Base-by-base conservation (phyloP, 495 filamentous ascomycete species). In the Penicillium bovifimosum region DNA sequence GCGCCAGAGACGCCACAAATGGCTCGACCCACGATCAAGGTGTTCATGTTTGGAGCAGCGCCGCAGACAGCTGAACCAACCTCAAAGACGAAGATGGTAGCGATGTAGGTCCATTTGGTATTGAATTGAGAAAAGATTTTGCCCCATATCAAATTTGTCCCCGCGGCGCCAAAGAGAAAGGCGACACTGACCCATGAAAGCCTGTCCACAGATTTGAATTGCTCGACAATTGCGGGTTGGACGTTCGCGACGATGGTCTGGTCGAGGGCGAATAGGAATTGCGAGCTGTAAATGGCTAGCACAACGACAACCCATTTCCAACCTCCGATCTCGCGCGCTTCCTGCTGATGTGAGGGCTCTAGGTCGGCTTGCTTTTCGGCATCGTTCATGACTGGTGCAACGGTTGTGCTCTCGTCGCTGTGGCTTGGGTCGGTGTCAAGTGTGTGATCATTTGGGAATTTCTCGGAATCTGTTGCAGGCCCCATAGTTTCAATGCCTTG, bases 161-260 rank as follows among this genome's bases (percentile, higher is more conserved):
- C 54, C 3, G 31, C 33, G 0, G 65, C 55, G 7, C 61, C 54
- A 17, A 69, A 49, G 5, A 48, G 36, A 26, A 69, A 67, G 7
- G 54, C 64, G 5, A 38, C 55, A 0, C 62, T 54, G 3, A 69
- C 14, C 66, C 66, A 69, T 9, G 50, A 14, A 6, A 69, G 46
- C 40, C 53, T 34, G 9, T 34, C 28, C 27, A 70, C 53, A 10
- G 63, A 35, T 6, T 46, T 60, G 34, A 72, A 69, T 1, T 28
- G 35, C 17, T 58, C 47, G 5, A 63, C 17, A 1, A 73, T 49
- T 0, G 63, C 43, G 0, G 42, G 59, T 49, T 76, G 73, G 1
- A 75, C 50, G 47, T 70, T 65, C 5, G 73, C 71, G 6, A 61
- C 67, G 41, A 76, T 73, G 3, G 73, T 75, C 5, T 53, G 66